Evolutionary conservation across 2,329 filamentous ascomycete species (phyloP).

Genomic region (Fusarium acutatum): DNA sequence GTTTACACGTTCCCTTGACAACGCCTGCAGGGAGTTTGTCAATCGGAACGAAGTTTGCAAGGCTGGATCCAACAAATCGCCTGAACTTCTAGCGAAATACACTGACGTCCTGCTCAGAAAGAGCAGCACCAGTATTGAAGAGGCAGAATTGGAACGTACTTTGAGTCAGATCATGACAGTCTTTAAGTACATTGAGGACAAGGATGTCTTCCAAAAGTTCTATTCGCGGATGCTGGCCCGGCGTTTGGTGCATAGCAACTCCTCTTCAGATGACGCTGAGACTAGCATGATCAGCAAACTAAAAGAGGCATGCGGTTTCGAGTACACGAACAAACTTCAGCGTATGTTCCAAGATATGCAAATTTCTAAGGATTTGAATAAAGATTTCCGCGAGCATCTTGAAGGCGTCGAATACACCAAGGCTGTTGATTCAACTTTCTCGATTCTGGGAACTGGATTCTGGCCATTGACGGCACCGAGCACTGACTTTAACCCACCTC

Average conservation of each 20-base stretch:
- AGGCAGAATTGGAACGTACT: slow-evolving; percentile 89
- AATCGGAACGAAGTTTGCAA: slow-evolving; percentile 98
- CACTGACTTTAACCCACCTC: slow-evolving; percentile 87
- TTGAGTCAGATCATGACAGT: slow-evolving; percentile 97
- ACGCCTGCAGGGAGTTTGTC: slow-evolving; percentile 97
- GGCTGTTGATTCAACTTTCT: slow-evolving; percentile 84
- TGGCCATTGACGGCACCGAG: slow-evolving; percentile 91
- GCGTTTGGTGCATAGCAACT: slow-evolving; percentile 92
- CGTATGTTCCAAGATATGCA: slow-evolving; percentile 99
- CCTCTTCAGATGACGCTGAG: slow-evolving; percentile 95
- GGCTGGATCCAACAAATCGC: slow-evolving; percentile 90
- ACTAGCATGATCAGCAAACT: slow-evolving; percentile 99
- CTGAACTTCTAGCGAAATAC: slow-evolving; percentile 94
- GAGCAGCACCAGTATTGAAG: slow-evolving; percentile 90
- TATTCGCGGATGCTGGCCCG: slow-evolving; percentile 97
- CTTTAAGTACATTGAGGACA: slow-evolving; percentile 99
- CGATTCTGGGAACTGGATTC: slow-evolving; percentile 94
- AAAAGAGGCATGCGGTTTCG: slow-evolving; percentile 97
- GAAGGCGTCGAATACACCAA: slow-evolving; percentile 67
- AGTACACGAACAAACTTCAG: slow-evolving; percentile 99
- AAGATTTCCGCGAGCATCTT: slow-evolving; percentile 81
- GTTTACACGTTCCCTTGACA: slow-evolving; percentile 94
- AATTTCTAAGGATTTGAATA: slow-evolving; percentile 96
- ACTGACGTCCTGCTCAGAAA: slow-evolving; percentile 93
- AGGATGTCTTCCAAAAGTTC: slow-evolving; percentile 99